Base-by-base conservation (phyloP, 2,329 filamentous ascomycete species). In the Alternaria sp. region DNA sequence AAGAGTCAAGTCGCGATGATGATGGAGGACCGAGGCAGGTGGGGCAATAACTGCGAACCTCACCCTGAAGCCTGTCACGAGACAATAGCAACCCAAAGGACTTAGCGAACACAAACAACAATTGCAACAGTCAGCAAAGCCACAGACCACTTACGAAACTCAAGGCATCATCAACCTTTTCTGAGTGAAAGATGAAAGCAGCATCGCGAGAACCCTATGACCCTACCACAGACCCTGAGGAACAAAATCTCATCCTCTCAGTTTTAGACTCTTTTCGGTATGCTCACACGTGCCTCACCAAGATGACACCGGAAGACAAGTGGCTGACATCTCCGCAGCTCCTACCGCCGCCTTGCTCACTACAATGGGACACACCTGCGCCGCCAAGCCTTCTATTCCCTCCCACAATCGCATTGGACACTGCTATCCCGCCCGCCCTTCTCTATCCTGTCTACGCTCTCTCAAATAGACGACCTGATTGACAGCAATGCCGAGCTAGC, bases 251-350 rank as follows among this genome's bases (percentile, higher is more conserved):
- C 49, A 85, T 98, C 9, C 92, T 91, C 77, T 89, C 88, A 51
- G 90, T 93, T 3, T 80, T 98, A 54, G 93, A 97, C 81, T 97
- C 94, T 11, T 98, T 95, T 79, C 86, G 89, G 93, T 97, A 83
- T 30, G 26, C 32, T 9, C 22, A 22, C 16, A 44, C 5, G 16
- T 34, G 47, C 30, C 56, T 16, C 42, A 22, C 36, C 41, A 36
- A 34, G 24, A 12, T 22, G 16, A 14, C 18, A 11, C 3, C 16
- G 32, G 18, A 18, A 30, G 5, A 24, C n/a, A 26, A 16, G 5
- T n/a, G 14, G 32, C 59, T 59, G 32, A 59, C 36, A 61, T 30
- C 30, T 7, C 1, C 5, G 4, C 43, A 96, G 93, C 55, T 91
- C 94, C 79, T 97, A 97, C 77, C 89, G 91, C 65, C 91, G 89